Conservation (phyloP, 768 basidiomycete genomes). For the Gelatoporia subvermispora region DNA sequence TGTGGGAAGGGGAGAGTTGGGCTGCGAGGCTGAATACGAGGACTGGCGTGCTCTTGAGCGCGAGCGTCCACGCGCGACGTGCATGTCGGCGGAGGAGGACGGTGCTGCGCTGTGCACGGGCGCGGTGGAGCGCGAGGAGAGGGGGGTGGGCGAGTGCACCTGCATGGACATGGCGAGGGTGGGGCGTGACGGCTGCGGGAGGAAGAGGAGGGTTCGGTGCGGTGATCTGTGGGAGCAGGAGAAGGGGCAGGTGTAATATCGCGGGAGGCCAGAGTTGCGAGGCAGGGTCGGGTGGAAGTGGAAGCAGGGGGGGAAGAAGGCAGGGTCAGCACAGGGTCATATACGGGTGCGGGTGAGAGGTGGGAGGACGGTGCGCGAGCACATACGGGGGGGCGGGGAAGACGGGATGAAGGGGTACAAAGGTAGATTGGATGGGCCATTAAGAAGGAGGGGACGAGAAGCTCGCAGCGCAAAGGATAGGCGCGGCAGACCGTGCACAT, state of each 20-base stretch:
- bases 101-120: neutral
- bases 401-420: too few species aligned
- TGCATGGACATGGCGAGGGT: constrained; percentile 35
- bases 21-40: constrained; percentile 13
- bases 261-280: neutral
- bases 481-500: too few species aligned
- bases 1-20: constrained; percentile 21
- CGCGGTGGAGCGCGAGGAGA: constrained; percentile 11
- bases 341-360: constrained; percentile 13
- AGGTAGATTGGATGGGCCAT: too few species aligned
- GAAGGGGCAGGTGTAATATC: constrained; percentile 1
- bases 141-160: constrained; percentile 25
- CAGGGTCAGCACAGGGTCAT: neutral
- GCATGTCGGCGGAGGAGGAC: constrained; percentile 9
- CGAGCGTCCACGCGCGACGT: constrained; percentile 13
- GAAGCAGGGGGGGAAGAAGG: constrained; percentile 1
- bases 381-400: too few species aligned
- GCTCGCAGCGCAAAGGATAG: too few species aligned
- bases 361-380: neutral
- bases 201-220: constrained; percentile 12
- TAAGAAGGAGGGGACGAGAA: too few species aligned
- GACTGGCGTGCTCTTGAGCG: constrained; percentile 12
- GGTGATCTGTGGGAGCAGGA: constrained; percentile 7
- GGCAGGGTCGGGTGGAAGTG: neutral
- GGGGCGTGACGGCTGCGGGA: constrained; percentile 25